Evolutionary conservation across 1,139 yeast species (phyloP).

Genomic region (Saccharomyces hybrid): DNA sequence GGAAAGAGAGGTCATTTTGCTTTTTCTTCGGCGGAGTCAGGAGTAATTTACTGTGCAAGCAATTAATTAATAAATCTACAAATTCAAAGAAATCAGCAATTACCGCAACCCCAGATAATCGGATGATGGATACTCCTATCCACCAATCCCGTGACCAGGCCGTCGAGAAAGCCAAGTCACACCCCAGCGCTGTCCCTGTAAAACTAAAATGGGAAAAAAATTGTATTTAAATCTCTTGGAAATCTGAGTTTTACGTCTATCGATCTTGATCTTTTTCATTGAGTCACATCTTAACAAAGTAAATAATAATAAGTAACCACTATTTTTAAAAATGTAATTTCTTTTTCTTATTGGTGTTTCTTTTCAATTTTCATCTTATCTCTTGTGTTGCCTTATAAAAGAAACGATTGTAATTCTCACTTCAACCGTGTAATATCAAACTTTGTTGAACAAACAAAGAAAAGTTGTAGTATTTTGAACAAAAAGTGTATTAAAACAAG

Average conservation of each 20-base stretch:
- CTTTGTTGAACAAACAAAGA: background rate
- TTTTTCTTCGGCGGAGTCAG: background rate
- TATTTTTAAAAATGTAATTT: background rate
- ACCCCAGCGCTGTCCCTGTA: background rate
- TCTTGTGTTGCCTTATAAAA: background rate
- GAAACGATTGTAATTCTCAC: background rate
- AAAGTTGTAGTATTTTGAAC: background rate
- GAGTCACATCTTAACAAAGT: background rate
- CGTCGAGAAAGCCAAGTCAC: background rate
- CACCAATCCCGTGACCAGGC: background rate
- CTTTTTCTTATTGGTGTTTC: background rate
- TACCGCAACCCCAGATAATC: constrained; percentile 1
- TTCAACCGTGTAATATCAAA: background rate
- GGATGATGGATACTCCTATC: background rate
- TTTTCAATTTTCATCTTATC: background rate
- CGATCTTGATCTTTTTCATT: background rate
- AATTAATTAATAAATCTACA: background rate
- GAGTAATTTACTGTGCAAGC: background rate
- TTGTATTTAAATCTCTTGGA: background rate
- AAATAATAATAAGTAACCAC: background rate
- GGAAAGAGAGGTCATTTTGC: background rate
- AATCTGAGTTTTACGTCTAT: background rate
- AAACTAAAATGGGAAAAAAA: background rate
- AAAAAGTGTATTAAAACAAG: background rate
- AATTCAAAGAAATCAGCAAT: background rate